These are phyloP conservation scores for Coemansia sp. DNA, from an alignment of 192 early-diverging fungal species.

Conservation along the genomic window DNA sequence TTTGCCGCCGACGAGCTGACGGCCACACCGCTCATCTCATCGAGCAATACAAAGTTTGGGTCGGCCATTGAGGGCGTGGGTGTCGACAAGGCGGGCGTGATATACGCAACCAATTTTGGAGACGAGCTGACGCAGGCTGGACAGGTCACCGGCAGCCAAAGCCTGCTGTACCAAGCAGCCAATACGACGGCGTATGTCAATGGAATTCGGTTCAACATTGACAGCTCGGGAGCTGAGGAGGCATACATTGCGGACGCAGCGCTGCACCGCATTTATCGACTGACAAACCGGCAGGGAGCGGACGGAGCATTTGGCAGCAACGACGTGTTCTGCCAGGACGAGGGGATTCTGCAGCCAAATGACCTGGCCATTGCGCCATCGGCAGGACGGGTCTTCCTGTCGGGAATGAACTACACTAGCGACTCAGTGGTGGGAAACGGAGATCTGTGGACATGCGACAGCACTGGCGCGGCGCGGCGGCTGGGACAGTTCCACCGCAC, in stretches of 20 bases:
- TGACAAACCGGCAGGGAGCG: constrained; percentile 8
- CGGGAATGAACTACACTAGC: constrained; percentile 48
- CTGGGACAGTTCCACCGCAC: constrained; percentile 52
- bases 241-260: constrained; percentile 46
- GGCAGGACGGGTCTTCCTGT: constrained; percentile 38
- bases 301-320: constrained; percentile 11
- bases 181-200: constrained; percentile 46
- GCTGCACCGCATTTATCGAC: constrained; percentile 44
- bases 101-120: constrained; percentile 55
- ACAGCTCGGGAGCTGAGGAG: constrained; percentile 23
- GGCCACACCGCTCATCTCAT: constrained; percentile 31
- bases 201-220: constrained; percentile 49
- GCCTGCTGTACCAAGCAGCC: constrained; percentile 25
- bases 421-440: constrained; percentile 44
- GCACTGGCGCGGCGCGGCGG: constrained; percentile 30
- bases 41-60: constrained; percentile 46
- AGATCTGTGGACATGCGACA: constrained; percentile 56
- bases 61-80: constrained; percentile 57
- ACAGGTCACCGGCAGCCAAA: constrained; percentile 16
- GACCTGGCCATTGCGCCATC: constrained; percentile 54
- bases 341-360: constrained; percentile 52
- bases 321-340: constrained; percentile 30
- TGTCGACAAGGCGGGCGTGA: constrained; percentile 52
- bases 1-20: constrained; percentile 7
- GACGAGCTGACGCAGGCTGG: constrained; percentile 14